phyloP scores from a whole-genome alignment of 805 yeast species.

The Kodamaea fukazawae region DNA sequence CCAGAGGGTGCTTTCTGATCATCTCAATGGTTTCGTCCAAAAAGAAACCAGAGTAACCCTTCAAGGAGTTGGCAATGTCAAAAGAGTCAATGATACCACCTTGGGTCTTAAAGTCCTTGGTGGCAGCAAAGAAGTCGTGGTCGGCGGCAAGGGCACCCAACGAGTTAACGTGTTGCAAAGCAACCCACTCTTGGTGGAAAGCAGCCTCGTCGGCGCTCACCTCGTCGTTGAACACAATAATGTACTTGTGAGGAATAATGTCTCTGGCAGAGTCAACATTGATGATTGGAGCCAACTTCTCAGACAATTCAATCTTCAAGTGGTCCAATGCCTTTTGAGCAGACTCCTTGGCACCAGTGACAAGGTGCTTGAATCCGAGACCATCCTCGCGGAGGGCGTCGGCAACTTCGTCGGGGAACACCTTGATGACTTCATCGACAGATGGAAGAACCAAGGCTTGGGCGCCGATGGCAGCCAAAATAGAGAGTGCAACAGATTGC shows the following conservation, averaged over 20 bases:
- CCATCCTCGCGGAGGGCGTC: conserved; percentile 2
- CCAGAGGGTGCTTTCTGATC: conserved; percentile 62
- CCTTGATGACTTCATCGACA: conserved; percentile 24
- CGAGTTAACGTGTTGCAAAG: conserved; percentile 47
- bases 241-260: conserved; percentile 71
- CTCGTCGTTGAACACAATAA: conserved; percentile 75
- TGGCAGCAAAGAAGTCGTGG: conserved; percentile 34
- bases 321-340: conserved; percentile 7
- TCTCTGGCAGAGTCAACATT: conserved; percentile 44
- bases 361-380: conserved; percentile 4
- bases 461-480: conserved; percentile 40
- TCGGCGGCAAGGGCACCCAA: conserved; percentile 34
- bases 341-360: conserved; percentile 6
- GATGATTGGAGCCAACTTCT: conserved; percentile 40
- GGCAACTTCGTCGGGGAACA: conserved; percentile 14
- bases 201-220: conserved; percentile 50
- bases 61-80: conserved; percentile 52
- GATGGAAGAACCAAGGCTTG: conserved; percentile 31
- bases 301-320: conserved; percentile 14
- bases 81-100: conserved; percentile 47
- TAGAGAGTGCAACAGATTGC: conserved; percentile 41
- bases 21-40: conserved; percentile 69
- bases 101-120: conserved; percentile 19
- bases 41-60: conserved; percentile 87
- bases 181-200: conserved; percentile 69